Conservation (phyloP, 2,329 filamentous ascomycete species). For the Claviceps arundinis region DNA sequence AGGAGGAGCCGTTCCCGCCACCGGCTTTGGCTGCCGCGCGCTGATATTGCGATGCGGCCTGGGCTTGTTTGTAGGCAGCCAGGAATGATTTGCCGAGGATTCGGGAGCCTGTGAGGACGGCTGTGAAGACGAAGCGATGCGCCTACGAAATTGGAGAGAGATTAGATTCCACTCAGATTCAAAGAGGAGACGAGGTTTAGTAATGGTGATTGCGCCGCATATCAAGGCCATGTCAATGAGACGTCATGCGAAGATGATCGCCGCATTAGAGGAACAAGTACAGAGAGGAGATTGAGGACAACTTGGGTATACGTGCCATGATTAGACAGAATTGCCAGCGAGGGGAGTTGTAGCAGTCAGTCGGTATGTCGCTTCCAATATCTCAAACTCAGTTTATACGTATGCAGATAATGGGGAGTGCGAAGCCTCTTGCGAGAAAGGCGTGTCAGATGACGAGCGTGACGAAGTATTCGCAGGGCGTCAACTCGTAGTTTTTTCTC, state of each 20-base stretch:
- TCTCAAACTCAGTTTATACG: background rate
- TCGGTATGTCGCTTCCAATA: background rate
- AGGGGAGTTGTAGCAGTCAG: background rate
- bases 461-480: background rate
- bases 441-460: conserved; percentile 13
- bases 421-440: conserved; percentile 6
- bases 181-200: no score
- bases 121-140: conserved; percentile 78
- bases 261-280: background rate
- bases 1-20: conserved; percentile 38
- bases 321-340: conserved; percentile 6
- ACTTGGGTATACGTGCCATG: conserved; percentile 15
- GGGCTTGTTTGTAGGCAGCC: conserved; percentile 92
- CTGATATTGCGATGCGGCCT: conserved; percentile 72
- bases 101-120: conserved; percentile 78
- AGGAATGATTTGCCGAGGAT: conserved; percentile 86
- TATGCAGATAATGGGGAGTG: background rate
- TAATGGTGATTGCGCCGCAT: no score
- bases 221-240: background rate
- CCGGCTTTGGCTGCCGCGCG: conserved; percentile 54
- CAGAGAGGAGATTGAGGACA: conserved; percentile 1
- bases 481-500: conserved; percentile 14
- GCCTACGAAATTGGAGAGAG: conserved; percentile 42
- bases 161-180: conserved; percentile 8
- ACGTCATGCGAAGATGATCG: background rate